Conservation (phyloP, 2,329 filamentous ascomycete species). For the Lachnellula occidentalis region DNA sequence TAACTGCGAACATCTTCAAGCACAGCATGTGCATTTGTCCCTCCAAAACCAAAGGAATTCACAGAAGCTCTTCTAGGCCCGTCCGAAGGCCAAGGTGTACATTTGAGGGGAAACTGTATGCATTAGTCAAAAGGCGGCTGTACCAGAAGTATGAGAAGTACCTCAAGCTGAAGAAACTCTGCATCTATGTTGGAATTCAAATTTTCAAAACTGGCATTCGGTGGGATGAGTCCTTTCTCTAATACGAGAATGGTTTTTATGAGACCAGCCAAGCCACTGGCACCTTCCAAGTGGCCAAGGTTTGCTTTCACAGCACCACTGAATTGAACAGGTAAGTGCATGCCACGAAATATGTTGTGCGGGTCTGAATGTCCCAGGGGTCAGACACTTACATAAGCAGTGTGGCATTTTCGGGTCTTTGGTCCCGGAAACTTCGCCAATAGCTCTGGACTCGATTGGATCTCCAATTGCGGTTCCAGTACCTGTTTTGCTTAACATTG, state of each 20-base stretch:
- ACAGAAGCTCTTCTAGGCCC: slow-evolving; percentile 12
- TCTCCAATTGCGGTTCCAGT: slow-evolving; percentile 31
- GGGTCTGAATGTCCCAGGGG: not conserved
- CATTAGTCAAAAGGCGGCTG: no score
- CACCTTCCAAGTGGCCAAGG: slow-evolving; percentile 25
- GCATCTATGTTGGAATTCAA: slow-evolving; percentile 31
- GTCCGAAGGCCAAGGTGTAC: slow-evolving; percentile 7
- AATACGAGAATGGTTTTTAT: slow-evolving; percentile 26
- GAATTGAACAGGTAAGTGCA: not conserved
- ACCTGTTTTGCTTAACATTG: slow-evolving; percentile 7
- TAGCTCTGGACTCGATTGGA: slow-evolving; percentile 39
- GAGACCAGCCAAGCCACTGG: slow-evolving; percentile 27
- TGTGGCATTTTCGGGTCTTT: not conserved
- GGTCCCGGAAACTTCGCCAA: slow-evolving; percentile 17
- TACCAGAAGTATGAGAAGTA: not conserved
- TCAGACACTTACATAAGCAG: not conserved
- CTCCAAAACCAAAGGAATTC: slow-evolving; percentile 26
- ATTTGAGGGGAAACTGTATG: not conserved
- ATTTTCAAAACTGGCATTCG: slow-evolving; percentile 27
- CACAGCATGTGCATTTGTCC: slow-evolving; percentile 19
- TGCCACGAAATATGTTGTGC: not conserved
- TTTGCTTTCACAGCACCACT: slow-evolving; percentile 22
- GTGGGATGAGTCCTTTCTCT: slow-evolving; percentile 26
- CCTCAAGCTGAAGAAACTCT: not conserved
- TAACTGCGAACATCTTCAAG: not conserved